These are phyloP conservation scores for Penicillium longicatenatum DNA, from an alignment of 495 filamentous ascomycete genomes.

Conservation along the genomic window DNA sequence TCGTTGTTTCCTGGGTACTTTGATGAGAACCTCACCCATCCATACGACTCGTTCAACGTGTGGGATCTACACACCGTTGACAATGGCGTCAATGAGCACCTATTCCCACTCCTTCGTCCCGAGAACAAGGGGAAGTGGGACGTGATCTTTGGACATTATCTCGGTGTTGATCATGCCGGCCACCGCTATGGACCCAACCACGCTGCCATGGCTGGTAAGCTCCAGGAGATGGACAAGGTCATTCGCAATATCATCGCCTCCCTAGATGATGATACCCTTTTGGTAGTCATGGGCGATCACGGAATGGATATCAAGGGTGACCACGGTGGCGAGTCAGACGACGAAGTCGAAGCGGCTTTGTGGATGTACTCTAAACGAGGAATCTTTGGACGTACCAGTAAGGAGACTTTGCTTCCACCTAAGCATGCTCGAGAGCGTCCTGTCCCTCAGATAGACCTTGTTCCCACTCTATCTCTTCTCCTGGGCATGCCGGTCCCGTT, in stretches of 20 bases:
- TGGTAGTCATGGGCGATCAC: conserved; percentile 97
- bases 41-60: conserved; percentile 97
- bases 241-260: conserved; percentile 68
- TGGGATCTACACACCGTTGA: conserved; percentile 98
- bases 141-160: conserved; percentile 86
- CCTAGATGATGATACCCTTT: conserved; percentile 80
- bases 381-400: conserved; percentile 75
- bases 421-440: conserved; percentile 73
- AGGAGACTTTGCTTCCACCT: conserved; percentile 63
- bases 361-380: conserved; percentile 96
- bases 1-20: conserved; percentile 90
- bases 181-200: conserved; percentile 96
- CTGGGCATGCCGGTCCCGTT: conserved; percentile 92
- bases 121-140: conserved; percentile 77
- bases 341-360: conserved; percentile 89
- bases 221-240: conserved; percentile 86
- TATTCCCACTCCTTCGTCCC: conserved; percentile 76
- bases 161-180: conserved; percentile 96
- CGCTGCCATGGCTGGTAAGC: conserved; percentile 84
- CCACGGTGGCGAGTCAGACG: conserved; percentile 93
- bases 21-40: conserved; percentile 74
- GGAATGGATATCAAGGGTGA: conserved; percentile 98
- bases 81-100: conserved; percentile 90
- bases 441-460: conserved; percentile 94
- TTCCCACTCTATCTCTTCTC: conserved; percentile 84